These are phyloP conservation scores for Xylogone sp. DNA, from an alignment of 2,329 filamentous ascomycete genomes.

Conservation along the genomic window DNA sequence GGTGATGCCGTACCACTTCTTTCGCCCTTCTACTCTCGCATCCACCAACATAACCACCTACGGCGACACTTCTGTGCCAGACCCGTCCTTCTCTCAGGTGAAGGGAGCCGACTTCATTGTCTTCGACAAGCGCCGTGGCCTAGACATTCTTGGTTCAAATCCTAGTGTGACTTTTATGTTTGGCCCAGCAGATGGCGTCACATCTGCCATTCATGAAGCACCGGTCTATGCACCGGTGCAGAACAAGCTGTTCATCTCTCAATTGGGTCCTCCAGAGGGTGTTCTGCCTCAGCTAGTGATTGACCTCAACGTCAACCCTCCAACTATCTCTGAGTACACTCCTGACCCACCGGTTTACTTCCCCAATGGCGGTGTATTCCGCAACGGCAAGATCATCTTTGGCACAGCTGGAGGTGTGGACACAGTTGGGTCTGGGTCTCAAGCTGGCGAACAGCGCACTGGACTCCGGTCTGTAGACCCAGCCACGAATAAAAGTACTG, in stretches of 20 bases:
- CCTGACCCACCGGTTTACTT: slow-evolving; percentile 40
- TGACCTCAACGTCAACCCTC: slow-evolving; percentile 39
- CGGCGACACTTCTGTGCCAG: slow-evolving; percentile 27
- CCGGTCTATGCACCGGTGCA: slow-evolving; percentile 36
- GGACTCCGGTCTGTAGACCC: slow-evolving; percentile 25
- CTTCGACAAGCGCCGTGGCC: slow-evolving; percentile 30
- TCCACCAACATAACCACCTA: slow-evolving; percentile 22
- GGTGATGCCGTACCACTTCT: slow-evolving; percentile 31
- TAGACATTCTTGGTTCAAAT: slow-evolving; percentile 31
- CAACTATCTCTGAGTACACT: slow-evolving; percentile 32
- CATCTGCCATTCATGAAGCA: slow-evolving; percentile 35
- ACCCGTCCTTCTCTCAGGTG: slow-evolving; percentile 28
- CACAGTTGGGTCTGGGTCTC: slow-evolving; percentile 31
- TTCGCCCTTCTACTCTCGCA: slow-evolving; percentile 19
- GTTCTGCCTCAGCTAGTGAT: slow-evolving; percentile 34
- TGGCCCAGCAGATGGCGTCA: slow-evolving; percentile 8
- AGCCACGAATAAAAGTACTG: slow-evolving; percentile 19
- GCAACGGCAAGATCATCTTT: slow-evolving; percentile 26
- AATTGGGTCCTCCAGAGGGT: slow-evolving; percentile 27
- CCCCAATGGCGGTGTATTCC: slow-evolving; percentile 37
- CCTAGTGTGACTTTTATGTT: slow-evolving; percentile 35
- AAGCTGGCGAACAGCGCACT: slow-evolving; percentile 35
- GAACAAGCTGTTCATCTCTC: slow-evolving; percentile 36
- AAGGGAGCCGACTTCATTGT: slow-evolving; percentile 33
- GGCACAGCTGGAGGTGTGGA: slow-evolving; percentile 33